Conservation (phyloP, 306 rosid genomes). For the Dryas octopetala region DNA sequence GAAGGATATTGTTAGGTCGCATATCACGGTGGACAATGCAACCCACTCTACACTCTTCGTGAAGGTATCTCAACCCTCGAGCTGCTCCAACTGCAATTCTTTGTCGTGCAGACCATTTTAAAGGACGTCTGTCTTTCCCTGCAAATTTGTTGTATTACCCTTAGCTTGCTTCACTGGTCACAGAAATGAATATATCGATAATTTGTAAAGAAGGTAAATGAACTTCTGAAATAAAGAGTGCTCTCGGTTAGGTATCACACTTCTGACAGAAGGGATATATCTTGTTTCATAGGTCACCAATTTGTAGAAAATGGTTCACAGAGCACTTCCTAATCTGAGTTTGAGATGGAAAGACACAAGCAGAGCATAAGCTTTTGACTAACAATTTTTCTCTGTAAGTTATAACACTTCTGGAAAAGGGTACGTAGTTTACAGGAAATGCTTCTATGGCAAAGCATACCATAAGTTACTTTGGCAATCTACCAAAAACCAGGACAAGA, state of each 20-base stretch:
- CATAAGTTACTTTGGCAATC: too few species aligned
- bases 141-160: slow-evolving; percentile 29
- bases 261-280: background rate
- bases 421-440: too few species aligned
- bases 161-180: background rate
- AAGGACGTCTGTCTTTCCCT: slow-evolving; percentile 50
- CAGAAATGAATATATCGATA: background rate
- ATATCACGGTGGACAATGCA: slow-evolving; percentile 96
- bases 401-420: too few species aligned
- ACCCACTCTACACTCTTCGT: slow-evolving; percentile 99
- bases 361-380: too few species aligned
- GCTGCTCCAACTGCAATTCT: slow-evolving; percentile 93
- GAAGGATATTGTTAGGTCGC: slow-evolving; percentile 94
- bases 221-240: background rate
- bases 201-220: background rate
- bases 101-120: slow-evolving; percentile 85
- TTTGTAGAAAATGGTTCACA: too few species aligned
- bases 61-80: slow-evolving; percentile 96
- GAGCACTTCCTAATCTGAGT: too few species aligned
- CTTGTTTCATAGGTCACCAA: too few species aligned
- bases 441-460: too few species aligned
- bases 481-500: too few species aligned
- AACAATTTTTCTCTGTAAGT: too few species aligned
- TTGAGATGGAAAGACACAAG: too few species aligned
- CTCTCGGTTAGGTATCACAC: background rate